A percentile compares a stretch with the other conserved stretches of the same genome.
Conservation (phyloP, 371 early-diverging fungal genomes). For the Syncephalastrum monosporum region DNA sequence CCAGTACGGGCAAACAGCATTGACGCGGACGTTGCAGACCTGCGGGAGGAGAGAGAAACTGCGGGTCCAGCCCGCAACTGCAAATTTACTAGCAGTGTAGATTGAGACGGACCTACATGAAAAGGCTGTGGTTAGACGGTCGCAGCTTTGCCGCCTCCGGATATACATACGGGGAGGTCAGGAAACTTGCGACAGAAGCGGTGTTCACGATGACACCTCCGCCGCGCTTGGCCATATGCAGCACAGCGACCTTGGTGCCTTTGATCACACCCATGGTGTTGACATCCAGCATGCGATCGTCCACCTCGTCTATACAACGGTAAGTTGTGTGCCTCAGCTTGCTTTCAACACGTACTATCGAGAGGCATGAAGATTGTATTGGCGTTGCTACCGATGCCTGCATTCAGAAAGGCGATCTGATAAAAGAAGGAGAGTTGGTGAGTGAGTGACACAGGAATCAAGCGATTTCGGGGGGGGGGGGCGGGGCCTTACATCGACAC, state of each 20-base stretch:
- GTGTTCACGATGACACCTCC: conserved; percentile 50
- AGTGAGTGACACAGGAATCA: too few species aligned
- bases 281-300: conserved; percentile 57
- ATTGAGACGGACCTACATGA: conserved; percentile 8
- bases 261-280: conserved; percentile 69
- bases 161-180: conserved; percentile 11
- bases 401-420: conserved; percentile 23
- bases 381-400: conserved; percentile 27
- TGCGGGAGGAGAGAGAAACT: conserved; percentile 16
- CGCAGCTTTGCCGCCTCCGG: neutral
- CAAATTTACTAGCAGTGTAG: conserved; percentile 26
- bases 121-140: neutral
- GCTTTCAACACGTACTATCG: conserved; percentile 14
- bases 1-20: conserved; percentile 31
- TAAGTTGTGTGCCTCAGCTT: conserved; percentile 9
- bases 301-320: conserved; percentile 14
- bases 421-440: neutral
- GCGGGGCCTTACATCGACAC: conserved; percentile 49
- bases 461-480: too few species aligned
- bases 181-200: conserved; percentile 35
- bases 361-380: conserved; percentile 27
- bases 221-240: conserved; percentile 38
- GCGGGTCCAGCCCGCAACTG: conserved; percentile 23
- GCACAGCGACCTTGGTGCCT: conserved; percentile 39
- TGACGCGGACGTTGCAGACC: conserved; percentile 40